Conservation (phyloP, 2,329 filamentous ascomycete species). For the Cucurbitaria berberidis region DNA sequence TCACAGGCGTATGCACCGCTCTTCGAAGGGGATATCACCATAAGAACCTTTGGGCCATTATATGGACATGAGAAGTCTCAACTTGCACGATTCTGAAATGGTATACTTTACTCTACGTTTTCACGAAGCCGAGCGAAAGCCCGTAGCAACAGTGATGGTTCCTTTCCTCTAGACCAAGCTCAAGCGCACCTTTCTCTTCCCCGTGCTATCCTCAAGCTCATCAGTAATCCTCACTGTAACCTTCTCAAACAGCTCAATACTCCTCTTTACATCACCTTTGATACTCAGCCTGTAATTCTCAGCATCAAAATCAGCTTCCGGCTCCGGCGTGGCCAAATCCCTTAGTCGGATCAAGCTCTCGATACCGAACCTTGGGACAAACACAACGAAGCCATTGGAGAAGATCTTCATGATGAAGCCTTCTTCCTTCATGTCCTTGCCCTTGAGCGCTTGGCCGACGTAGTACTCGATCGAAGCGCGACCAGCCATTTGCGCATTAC, state of each 20-base stretch:
- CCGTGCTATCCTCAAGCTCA: slow-evolving; percentile 92
- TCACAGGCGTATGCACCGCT: no score
- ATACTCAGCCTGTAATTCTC: slow-evolving; percentile 80
- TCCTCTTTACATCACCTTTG: slow-evolving; percentile 61
- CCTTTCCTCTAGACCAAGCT: slow-evolving; percentile 50
- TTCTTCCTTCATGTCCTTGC: slow-evolving; percentile 76
- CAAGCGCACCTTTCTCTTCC: slow-evolving; percentile 89
- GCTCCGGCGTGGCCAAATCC: slow-evolving; percentile 77
- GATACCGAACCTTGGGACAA: slow-evolving; percentile 94
- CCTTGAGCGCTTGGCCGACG: slow-evolving; percentile 93
- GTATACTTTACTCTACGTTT: neutral
- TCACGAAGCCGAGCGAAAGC: neutral
- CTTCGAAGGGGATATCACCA: neutral
- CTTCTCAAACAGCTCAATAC: slow-evolving; percentile 88
- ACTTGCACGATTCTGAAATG: neutral
- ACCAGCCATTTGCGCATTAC: slow-evolving; percentile 95
- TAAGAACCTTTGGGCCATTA: neutral
- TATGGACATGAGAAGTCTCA: neutral
- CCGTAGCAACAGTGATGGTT: neutral
- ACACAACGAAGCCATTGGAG: slow-evolving; percentile 95
- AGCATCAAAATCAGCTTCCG: slow-evolving; percentile 81
- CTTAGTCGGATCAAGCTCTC: slow-evolving; percentile 87
- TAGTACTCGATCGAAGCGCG: slow-evolving; percentile 97
- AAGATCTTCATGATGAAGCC: slow-evolving; percentile 98
- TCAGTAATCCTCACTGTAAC: slow-evolving; percentile 88